Conservation (phyloP, 306 rosid species). For the Gastrolobium villosum region DNA sequence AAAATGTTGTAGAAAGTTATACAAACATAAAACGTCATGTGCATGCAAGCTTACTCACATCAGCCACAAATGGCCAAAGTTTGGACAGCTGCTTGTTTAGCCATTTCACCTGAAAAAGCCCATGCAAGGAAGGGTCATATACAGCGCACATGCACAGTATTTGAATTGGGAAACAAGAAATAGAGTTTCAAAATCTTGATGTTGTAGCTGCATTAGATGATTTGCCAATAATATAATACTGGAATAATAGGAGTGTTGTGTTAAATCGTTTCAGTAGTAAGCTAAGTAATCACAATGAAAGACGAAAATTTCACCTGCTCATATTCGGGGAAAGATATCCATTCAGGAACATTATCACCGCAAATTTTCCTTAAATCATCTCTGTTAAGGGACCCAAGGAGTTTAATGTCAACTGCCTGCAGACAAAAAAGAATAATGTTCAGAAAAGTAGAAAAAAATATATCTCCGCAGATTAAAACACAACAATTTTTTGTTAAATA, state of each 20-base stretch:
- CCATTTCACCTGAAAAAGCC: conserved; percentile 90
- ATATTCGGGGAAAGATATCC: conserved; percentile 94
- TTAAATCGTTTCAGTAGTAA: conserved; percentile 21
- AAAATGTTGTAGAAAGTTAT: conserved; percentile 30
- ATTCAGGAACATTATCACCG: conserved; percentile 90
- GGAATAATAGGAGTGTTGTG: neutral
- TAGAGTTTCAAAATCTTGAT: conserved; percentile 4
- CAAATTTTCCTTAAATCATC: conserved; percentile 91
- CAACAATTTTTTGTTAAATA: conserved; percentile 9
- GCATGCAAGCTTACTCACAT: conserved; percentile 64
- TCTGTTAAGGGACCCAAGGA: conserved; percentile 88
- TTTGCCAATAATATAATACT: conserved; percentile 38
- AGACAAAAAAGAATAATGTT: conserved; percentile 37
- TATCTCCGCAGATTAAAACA: conserved; percentile 4
- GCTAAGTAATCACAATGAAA: conserved; percentile 24
- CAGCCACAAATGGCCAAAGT: conserved; percentile 93
- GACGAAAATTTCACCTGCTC: conserved; percentile 74
- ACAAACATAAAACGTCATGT: conserved; percentile 32
- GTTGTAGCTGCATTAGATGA: conserved; percentile 31
- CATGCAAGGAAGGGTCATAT: conserved; percentile 44
- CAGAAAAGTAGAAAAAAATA: neutral
- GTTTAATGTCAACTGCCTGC: conserved; percentile 94
- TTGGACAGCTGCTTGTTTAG: conserved; percentile 87
- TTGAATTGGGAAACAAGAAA: conserved; percentile 34
- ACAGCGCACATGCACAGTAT: conserved; percentile 28